Conservation (phyloP, 2,329 filamentous ascomycete genomes). For the Pseudogymnoascus sp. region DNA sequence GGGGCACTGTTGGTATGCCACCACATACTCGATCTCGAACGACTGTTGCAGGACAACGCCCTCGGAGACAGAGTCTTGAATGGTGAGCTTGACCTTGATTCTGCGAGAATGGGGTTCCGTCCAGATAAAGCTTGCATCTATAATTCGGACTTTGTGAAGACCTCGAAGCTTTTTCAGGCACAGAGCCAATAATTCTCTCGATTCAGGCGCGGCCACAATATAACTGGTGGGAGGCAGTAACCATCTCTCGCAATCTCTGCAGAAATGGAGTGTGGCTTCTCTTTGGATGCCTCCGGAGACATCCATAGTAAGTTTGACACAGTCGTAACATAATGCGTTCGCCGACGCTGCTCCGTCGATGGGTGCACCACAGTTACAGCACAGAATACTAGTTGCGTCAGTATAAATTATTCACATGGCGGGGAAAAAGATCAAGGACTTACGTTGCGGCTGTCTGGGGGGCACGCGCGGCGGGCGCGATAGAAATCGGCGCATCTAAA, state of each 20-base stretch:
- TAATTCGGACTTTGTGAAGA: slow-evolving; percentile 82
- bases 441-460: slow-evolving; percentile 45
- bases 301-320: slow-evolving; percentile 88
- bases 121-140: slow-evolving; percentile 96
- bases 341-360: slow-evolving; percentile 85
- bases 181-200: slow-evolving; percentile 82
- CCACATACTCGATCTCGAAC: slow-evolving; percentile 89
- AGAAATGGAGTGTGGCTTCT: slow-evolving; percentile 84
- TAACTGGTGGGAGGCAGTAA: slow-evolving; percentile 78
- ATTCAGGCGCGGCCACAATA: slow-evolving; percentile 79
- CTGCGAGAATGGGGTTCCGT: slow-evolving; percentile 93
- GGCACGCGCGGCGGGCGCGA: slow-evolving; percentile 32
- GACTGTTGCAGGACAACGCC: slow-evolving; percentile 75
- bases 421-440: slow-evolving; percentile 22
- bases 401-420: slow-evolving; percentile 16
- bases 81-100: slow-evolving; percentile 90
- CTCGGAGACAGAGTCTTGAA: slow-evolving; percentile 63
- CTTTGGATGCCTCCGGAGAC: slow-evolving; percentile 86
- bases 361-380: slow-evolving; percentile 92
- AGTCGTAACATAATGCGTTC: slow-evolving; percentile 90
- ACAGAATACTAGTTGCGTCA: slow-evolving; percentile 63
- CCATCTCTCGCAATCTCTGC: slow-evolving; percentile 92
- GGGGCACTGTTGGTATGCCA: slow-evolving; percentile 86
- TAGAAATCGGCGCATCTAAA: slow-evolving; percentile 47
- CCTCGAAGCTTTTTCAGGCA: slow-evolving; percentile 85